These are phyloP conservation scores for Gamarada debralockiae DNA, from an alignment of 495 filamentous ascomycete genomes.

Conservation along the genomic window DNA sequence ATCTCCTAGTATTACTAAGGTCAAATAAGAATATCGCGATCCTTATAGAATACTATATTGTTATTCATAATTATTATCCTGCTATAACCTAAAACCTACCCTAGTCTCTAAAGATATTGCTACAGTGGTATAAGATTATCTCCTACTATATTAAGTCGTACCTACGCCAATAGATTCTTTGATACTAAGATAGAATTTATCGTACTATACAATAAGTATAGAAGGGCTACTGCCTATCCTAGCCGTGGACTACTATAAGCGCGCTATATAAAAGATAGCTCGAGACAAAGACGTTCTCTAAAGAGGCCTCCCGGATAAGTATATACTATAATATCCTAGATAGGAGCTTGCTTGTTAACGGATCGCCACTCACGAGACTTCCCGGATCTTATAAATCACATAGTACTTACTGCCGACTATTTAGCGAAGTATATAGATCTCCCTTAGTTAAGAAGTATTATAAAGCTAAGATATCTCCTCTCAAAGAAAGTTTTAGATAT, in stretches of 20 bases:
- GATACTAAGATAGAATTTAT: constrained; percentile 23
- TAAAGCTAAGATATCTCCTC: no score
- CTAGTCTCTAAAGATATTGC: neutral
- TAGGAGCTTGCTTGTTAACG: constrained; percentile 45
- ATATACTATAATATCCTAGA: constrained; percentile 47
- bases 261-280: constrained; percentile 30
- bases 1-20: neutral
- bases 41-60: constrained; percentile 10
- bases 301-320: neutral
- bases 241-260: constrained; percentile 17
- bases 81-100: constrained; percentile 4
- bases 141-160: constrained; percentile 1
- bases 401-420: constrained; percentile 28
- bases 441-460: no score
- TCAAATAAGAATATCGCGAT: neutral
- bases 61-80: constrained; percentile 4
- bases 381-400: constrained; percentile 33
- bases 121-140: neutral
- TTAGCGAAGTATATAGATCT: no score
- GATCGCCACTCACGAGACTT: constrained; percentile 39
- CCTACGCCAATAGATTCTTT: constrained; percentile 7
- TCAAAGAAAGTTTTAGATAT: constrained; percentile 22
- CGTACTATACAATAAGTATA: constrained; percentile 28
- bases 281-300: constrained; percentile 17
- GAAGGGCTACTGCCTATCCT: constrained; percentile 26